phyloP scores from a whole-genome alignment of 805 yeast genomes.

The Candida tibetensis region DNA sequence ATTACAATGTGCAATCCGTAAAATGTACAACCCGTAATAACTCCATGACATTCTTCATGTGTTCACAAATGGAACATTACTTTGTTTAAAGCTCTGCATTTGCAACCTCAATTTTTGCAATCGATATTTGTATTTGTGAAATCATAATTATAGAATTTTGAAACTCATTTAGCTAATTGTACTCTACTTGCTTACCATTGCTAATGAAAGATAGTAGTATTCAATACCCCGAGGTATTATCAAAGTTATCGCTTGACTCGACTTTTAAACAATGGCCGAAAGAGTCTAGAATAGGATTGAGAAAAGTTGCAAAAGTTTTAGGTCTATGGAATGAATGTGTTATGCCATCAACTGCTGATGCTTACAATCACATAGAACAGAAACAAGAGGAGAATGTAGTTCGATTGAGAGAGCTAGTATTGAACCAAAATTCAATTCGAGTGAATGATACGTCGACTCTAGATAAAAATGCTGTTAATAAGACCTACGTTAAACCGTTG shows the following conservation, averaged over 20 bases:
- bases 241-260: not conserved
- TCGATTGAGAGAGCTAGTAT: not conserved
- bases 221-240: not conserved
- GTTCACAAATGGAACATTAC: too few relatives aligned
- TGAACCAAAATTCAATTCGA: not conserved
- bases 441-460: not conserved
- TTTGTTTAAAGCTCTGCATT: too few relatives aligned
- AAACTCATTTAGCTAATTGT: too few relatives aligned
- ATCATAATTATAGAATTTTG: too few relatives aligned
- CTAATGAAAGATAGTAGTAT: conserved; percentile 1
- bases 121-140: too few relatives aligned
- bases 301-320: not conserved
- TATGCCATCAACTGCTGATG: not conserved
- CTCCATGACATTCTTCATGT: too few relatives aligned
- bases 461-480: not conserved
- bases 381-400: not conserved
- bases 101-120: too few relatives aligned
- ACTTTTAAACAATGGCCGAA: not conserved
- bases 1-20: too few relatives aligned
- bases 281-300: not conserved
- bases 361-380: not conserved
- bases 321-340: not conserved
- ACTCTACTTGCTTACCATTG: conserved; percentile 6
- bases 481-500: not conserved
- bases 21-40: too few relatives aligned